Base-by-base conservation (phyloP, 345 rosid genomes). In the Cochlearia excelsa region DNA sequence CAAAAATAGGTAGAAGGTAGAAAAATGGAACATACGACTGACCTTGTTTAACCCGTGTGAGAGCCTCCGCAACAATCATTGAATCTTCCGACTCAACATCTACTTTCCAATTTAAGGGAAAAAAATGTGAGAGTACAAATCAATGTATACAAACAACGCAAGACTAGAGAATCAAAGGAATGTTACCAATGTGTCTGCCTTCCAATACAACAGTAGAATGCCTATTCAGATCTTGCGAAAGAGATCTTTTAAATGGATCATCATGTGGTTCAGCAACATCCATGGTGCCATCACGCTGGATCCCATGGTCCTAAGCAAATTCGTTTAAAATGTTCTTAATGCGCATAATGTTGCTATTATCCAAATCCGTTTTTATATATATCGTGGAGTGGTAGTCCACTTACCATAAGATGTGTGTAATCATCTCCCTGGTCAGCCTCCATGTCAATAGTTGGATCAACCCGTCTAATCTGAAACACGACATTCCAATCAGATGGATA, bases 181-280 rank as follows among this genome's bases (percentile, higher is more conserved):
- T 33, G 0, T 3, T 33, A 46, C 97, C 96, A 61, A 85, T 66
- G 73, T 73, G 46, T 72, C 85, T 74, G 75, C 97, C 96, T 66
- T 85, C 89, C 67, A 90, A 92, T 74, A 90, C 94, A 65, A 87
- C 91, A 55, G 89, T 89, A 53, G 89, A 87, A 77, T 90, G 97
- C 46, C 94, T 78, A 54, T 85, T 85, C 63, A 87, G 79, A 48
- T 85, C 96, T 55, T 82, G 96, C 50, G 81, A 75, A 69, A 90
- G 72, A 52, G 94, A 82, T 71, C 96, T 82, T 63, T 30, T 74
- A 69, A 78, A 78, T 9, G 67, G 77, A 59, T 80, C 89, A 26
- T 76, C 46, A 65, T 75, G 82, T 30, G 79, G 72, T 56, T 87
- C 86, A 46, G 33, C 67, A 48, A 57, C 29, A 45, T 87, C 94